phyloP scores from a whole-genome alignment of 2,329 filamentous ascomycete genomes.

The Amauroascus verrucosus region DNA sequence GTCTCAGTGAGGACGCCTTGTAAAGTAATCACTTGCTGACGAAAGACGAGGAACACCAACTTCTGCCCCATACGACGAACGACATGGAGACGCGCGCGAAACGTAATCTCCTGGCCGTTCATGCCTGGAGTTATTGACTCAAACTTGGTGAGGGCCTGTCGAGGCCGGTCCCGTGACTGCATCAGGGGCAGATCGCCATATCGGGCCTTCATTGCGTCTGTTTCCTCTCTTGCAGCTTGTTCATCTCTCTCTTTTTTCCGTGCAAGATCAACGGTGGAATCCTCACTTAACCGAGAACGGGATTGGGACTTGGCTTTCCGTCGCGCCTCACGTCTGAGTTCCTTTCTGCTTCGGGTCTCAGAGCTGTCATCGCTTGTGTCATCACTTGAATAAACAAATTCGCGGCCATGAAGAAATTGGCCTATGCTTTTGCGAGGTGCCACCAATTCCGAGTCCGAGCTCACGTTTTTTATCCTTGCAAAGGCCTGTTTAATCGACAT shows the following conservation, averaged over 20 bases:
- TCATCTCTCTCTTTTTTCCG: constrained; percentile 30
- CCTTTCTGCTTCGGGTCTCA: constrained; percentile 36
- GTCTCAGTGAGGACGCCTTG: constrained; percentile 65
- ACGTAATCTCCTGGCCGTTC: constrained; percentile 51
- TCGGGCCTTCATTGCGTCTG: constrained; percentile 47
- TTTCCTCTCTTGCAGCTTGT: constrained; percentile 45
- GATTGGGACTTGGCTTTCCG: constrained; percentile 29
- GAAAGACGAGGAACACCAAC: constrained; percentile 74
- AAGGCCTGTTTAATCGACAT: constrained; percentile 42
- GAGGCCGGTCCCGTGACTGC: constrained; percentile 44
- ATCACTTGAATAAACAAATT: constrained; percentile 36
- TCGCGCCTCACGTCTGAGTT: constrained; percentile 35
- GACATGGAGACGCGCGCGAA: constrained; percentile 66
- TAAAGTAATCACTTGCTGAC: constrained; percentile 71
- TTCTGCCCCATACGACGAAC: constrained; percentile 71
- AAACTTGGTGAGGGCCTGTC: constrained; percentile 41
- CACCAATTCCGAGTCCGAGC: constrained; percentile 21
- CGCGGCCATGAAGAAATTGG: constrained; percentile 33
- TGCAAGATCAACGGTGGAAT: constrained; percentile 28
- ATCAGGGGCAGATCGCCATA: constrained; percentile 51
- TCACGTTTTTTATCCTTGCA: constrained; percentile 31
- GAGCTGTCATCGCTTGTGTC: constrained; percentile 28
- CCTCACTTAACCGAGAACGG: constrained; percentile 30
- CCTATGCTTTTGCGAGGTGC: constrained; percentile 34
- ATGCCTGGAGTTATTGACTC: constrained; percentile 43